A percentile compares a stretch with the other conserved stretches of the same genome.
phyloP scores from a whole-genome alignment of 306 rosid genomes.

The Luffa aegyptiaca region DNA sequence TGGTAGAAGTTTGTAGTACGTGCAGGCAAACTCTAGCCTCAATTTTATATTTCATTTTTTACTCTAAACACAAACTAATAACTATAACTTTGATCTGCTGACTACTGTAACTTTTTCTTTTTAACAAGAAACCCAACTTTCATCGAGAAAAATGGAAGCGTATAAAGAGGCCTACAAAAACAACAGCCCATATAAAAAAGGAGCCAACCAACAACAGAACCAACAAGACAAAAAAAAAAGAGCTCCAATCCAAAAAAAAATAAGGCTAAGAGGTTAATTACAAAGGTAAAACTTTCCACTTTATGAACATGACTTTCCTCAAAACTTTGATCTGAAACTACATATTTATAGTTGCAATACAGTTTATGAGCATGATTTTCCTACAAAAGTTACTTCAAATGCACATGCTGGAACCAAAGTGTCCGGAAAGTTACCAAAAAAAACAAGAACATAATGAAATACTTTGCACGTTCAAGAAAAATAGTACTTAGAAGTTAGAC shows the following conservation, averaged over 20 bases:
- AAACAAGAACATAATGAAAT: background rate
- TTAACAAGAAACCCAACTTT: background rate
- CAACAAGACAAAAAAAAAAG: background rate
- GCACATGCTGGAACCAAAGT: background rate
- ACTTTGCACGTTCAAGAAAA: background rate
- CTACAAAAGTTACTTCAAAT: background rate
- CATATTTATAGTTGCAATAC: background rate
- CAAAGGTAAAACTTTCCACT: background rate
- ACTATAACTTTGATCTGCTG: background rate
- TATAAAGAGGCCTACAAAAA: no score
- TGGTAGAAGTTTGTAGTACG: background rate
- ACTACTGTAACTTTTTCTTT: background rate
- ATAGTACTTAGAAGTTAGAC: background rate
- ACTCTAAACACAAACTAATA: background rate
- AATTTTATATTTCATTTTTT: background rate
- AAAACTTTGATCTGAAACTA: background rate
- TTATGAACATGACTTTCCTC: background rate
- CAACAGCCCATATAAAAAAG: no score
- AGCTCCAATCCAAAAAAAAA: background rate
- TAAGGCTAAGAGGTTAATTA: background rate
- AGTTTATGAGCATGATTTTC: background rate
- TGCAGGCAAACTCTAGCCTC: background rate
- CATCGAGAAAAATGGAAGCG: no score
- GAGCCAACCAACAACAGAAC: background rate
- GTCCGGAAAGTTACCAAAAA: background rate